Base-by-base conservation (phyloP, 2,329 filamentous ascomycete genomes). In the Verticillium isaacii region DNA sequence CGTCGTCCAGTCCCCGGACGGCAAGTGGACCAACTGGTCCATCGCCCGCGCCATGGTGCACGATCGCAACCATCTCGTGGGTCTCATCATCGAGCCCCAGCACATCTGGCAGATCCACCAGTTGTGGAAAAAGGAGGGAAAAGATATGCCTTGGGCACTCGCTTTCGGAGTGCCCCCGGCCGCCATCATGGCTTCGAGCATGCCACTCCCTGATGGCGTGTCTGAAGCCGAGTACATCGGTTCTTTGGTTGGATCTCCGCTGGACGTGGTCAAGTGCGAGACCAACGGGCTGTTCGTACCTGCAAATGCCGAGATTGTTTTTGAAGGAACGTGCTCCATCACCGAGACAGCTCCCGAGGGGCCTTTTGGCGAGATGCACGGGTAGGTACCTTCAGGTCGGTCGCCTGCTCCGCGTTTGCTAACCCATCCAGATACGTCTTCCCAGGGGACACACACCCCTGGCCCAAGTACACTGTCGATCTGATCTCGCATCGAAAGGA, bases 231-330 rank as follows among this genome's bases (percentile, higher is more conserved):
- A 73, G 1, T 84, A 82, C 59, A 72, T 83, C 6, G 81, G 81
- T 1, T 75, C 80, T 0, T 71, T 84, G 60, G 73, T 73, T 1
- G 80, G 81, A 2, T 62, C 68, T 0, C 70, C 81, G 0, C 61
- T 84, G 6, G 77, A 84, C 36, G 65, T 84, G 0, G 77, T 81
- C 39, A 83, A 82, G 64, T 83, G 81, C 60, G 81, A 84, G n/a
- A 80, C 76, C 0, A 84, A 80, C 61, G 72, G 77, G 29, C 66
- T 84, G 0, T 67, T 73, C 3, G 80, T 84, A 1, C 82, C 82
- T 0, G 81, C 82, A 0, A 81, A 76, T 60, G 67, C 72, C 0
- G 82, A 85, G 65, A 83, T 84, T 58, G 77, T 84, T 0, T 68
- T 84, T 1, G 81, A 84, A 61, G 82, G 82, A 2, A 77, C 74